Base-by-base conservation (phyloP, 208 protist species). In the Acanthamoeba triangularis region DNA sequence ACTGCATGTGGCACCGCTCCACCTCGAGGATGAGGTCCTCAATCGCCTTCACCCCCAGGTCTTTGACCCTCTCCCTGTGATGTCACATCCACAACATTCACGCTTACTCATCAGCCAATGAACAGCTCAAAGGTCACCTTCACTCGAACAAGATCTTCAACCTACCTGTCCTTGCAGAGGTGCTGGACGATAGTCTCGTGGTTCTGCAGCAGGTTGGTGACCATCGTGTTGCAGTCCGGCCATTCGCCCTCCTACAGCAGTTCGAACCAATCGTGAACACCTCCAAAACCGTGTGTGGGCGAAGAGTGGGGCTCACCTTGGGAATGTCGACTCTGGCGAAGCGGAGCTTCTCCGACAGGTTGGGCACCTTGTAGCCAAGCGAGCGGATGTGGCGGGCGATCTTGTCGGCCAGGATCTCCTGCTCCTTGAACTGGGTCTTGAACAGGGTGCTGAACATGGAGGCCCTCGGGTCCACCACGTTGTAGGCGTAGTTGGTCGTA, bases 1-100 rank as follows among this genome's bases (percentile, higher is more conserved):
- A 88, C 80, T 88, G 80, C 80, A 88, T 54, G 80, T 88, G 80
- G 80, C 80, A 88, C 49, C 80, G 6, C 52, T 88, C 80, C n/a
- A 33, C 8, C 52, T 88, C 80, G 11, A 88, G 49, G 8, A 88
- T 13, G n/a, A 88, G 80, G 49, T 88, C 80, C 10, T 88, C 80
- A 14, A 88, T 44, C 33, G 49, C 11, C 49, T 88, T 88, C n/a
- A 88, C 49, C 2, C 33, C 33, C 80, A 88, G 8, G 20, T 88
- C 49, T 0, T 8, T 25, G 14, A 88, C 49, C n/a, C 28, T 28
- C 44, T 65, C 28, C 52, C 80, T 88, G 76, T n/a, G 25, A 4
- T 8, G 23, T 10, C 3, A 56, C n/a, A n/a, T n/a, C n/a, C 10
- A 13, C 5, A 7, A 20, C 54, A 23, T 10, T 8, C 3, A n/a